A percentile compares a stretch with the other conserved stretches of the same genome.
phyloP scores from a whole-genome alignment of 371 early-diverging fungal species.

The Thermomucor indicae-seudaticae region DNA sequence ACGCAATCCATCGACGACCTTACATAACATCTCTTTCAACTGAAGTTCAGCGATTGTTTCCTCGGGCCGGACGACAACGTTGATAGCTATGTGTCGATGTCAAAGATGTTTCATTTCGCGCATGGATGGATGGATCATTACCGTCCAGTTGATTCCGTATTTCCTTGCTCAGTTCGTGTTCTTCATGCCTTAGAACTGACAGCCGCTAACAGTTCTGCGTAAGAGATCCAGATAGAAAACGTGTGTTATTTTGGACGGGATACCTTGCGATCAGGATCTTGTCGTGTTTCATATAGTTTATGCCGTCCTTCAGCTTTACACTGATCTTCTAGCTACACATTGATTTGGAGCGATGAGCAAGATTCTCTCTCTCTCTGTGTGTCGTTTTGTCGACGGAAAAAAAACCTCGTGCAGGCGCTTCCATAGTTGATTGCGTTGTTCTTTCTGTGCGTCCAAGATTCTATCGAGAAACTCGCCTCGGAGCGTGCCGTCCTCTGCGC shows the following conservation, averaged over 20 bases:
- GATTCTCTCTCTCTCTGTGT: too few species aligned
- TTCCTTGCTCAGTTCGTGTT: constrained; percentile 3
- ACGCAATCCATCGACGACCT: constrained; percentile 10
- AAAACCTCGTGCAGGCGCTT: constrained; percentile 23
- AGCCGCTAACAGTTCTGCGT: constrained; percentile 1
- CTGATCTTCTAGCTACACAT: constrained; percentile 14
- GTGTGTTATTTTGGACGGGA: background rate
- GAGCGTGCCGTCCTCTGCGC: constrained; percentile 23
- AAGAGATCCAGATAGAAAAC: background rate
- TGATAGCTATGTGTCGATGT: background rate
- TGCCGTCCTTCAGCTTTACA: constrained; percentile 2
- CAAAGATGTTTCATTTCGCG: background rate
- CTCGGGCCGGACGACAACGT: background rate
- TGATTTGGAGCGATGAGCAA: background rate
- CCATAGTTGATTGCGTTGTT: constrained; percentile 25
- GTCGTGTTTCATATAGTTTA: background rate
- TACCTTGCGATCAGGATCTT: constrained; percentile 7
- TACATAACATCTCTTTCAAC: constrained; percentile 22
- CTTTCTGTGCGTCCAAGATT: constrained; percentile 18
- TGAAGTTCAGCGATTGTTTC: constrained; percentile 17
- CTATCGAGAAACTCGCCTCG: constrained; percentile 20
- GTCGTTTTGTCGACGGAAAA: too few species aligned
- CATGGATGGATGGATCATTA: background rate
- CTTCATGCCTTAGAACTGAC: constrained; percentile 6
- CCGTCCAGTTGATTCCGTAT: constrained; percentile 8